Evolutionary conservation across 768 basidiomycete species (phyloP).

Genomic region (Cystoderma amianthinum): DNA sequence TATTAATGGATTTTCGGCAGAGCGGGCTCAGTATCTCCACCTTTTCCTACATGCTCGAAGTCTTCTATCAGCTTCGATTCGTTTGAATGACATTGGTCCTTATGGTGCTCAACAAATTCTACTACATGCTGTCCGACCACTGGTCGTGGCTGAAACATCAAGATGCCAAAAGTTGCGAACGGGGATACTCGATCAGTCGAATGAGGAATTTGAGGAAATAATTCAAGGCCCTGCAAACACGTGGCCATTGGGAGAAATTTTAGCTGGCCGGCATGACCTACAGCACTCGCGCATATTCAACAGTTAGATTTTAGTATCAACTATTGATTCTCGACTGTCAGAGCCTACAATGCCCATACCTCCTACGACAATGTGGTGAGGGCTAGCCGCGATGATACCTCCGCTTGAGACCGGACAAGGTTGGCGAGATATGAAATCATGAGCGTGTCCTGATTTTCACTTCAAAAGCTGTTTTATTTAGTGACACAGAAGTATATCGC

Average conservation of each 20-base stretch:
- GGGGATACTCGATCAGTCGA: slow-evolving; percentile 23
- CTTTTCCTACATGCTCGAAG: slow-evolving; percentile 91
- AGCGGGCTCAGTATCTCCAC: slow-evolving; percentile 78
- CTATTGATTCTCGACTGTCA: neutral
- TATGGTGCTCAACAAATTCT: slow-evolving; percentile 89
- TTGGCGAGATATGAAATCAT: slow-evolving; percentile 95
- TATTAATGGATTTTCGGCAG: slow-evolving; percentile 30
- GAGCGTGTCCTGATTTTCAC: slow-evolving; percentile 63
- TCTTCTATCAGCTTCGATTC: slow-evolving; percentile 85
- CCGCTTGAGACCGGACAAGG: slow-evolving; percentile 88
- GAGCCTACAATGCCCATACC: neutral
- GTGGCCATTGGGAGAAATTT: slow-evolving; percentile 94
- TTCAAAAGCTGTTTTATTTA: slow-evolving; percentile 10
- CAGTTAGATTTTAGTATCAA: slow-evolving; percentile 34
- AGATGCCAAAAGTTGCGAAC: slow-evolving; percentile 45
- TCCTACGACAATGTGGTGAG: slow-evolving; percentile 38
- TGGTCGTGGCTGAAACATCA: slow-evolving; percentile 51
- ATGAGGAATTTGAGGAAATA: slow-evolving; percentile 28
- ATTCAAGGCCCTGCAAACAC: slow-evolving; percentile 73
- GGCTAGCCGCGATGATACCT: slow-evolving; percentile 83
- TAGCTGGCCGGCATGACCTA: slow-evolving; percentile 85
- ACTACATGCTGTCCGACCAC: slow-evolving; percentile 58
- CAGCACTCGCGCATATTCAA: slow-evolving; percentile 98
- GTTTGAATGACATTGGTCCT: slow-evolving; percentile 88
- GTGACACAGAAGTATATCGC: slow-evolving; percentile 10